Base-by-base conservation (phyloP, 75 land plant genomes). In the Azolla pinnata region DNA sequence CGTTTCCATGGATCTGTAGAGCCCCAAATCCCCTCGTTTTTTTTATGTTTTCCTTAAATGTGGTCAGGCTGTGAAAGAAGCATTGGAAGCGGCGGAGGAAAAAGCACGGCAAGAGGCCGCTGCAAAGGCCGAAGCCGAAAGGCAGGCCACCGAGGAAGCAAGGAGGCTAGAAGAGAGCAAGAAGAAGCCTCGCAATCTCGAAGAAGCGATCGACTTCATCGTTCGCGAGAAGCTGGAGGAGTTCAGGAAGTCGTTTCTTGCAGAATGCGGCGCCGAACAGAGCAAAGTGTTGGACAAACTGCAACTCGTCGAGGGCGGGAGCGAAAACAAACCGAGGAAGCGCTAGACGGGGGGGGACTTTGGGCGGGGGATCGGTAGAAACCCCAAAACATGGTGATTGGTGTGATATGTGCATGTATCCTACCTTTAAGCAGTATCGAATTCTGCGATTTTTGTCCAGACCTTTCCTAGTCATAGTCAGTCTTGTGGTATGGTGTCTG, bases 21-120 rank as follows among this genome's bases (percentile, higher is more conserved):
- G n/a, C n/a, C n/a, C n/a, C n/a, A n/a, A n/a, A n/a, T n/a, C n/a
- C n/a, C n/a, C n/a, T n/a, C n/a, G n/a, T n/a, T n/a, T n/a, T n/a
- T n/a, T n/a, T n/a, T n/a, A n/a, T n/a, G 40, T 12, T 5, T 5
- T 35, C 40, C 10, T 35, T 35, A 5, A 5, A 35, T 35, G 5
- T 35, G 40, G 40, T 5, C 28, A 52, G 54, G 29, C 2, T 24
- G 28, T 2, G 2, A 52, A 14, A 27, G 54, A 52, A 29, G 54
- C 54, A 1, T 2, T 24, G 18, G 54, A 52, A 52, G 54, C 54
- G 27, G 54, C 54, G 27, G 54, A 52, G 54, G 54, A 52, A 27
- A 52, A 52, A 52, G 54, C 54, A 52, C 24, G 54, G 54, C 26
- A 52, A 25, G 54, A 23, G 3, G 54, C 18, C 14, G 4, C 24